These are phyloP conservation scores for Thelonectria blattea DNA, from an alignment of 2,329 filamentous ascomycete genomes.

Conservation along the genomic window DNA sequence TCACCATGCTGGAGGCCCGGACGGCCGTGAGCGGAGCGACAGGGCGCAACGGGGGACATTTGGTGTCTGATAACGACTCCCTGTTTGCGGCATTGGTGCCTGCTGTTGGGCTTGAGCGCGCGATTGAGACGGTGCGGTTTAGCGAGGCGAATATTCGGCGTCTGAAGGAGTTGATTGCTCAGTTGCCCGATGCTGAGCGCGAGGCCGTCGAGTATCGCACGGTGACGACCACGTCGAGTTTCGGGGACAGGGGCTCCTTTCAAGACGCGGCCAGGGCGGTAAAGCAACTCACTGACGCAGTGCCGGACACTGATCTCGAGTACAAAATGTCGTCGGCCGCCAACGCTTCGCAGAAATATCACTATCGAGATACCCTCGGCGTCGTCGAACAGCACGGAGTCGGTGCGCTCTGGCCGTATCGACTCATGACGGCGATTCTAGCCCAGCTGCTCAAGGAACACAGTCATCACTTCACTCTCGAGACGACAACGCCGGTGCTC, in stretches of 20 bases:
- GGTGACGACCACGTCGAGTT: conserved; percentile 18
- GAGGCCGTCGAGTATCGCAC: conserved; percentile 21
- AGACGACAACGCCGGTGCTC: conserved; percentile 43
- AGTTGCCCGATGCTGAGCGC: conserved; percentile 9
- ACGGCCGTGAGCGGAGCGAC: conserved; percentile 39
- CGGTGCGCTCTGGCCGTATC: conserved; percentile 56
- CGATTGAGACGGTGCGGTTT: conserved; percentile 51
- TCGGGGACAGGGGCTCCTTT: conserved; percentile 17
- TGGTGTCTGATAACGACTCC: conserved; percentile 45
- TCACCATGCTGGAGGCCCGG: conserved; percentile 39
- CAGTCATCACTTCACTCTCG: conserved; percentile 41
- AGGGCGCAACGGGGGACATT: conserved; percentile 40
- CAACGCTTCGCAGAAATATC: conserved; percentile 13
- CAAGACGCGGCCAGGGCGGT: conserved; percentile 5
- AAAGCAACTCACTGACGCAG: conserved; percentile 10
- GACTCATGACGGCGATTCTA: conserved; percentile 51
- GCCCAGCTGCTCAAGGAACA: conserved; percentile 43
- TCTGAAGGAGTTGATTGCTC: conserved; percentile 14
- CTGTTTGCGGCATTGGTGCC: conserved; percentile 43
- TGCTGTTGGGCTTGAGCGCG: conserved; percentile 42
- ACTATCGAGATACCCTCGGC: conserved; percentile 16
- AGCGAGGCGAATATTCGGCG: conserved; percentile 35
- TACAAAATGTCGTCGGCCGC: conserved; percentile 13
- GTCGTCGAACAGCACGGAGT: conserved; percentile 49
- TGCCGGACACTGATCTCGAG: conserved; percentile 17